Percentiles rank a stretch among this genome's conserved stretches.
Evolutionary conservation across 805 yeast species (phyloP).

Genomic region (Lachancea lanzarotensis): DNA sequence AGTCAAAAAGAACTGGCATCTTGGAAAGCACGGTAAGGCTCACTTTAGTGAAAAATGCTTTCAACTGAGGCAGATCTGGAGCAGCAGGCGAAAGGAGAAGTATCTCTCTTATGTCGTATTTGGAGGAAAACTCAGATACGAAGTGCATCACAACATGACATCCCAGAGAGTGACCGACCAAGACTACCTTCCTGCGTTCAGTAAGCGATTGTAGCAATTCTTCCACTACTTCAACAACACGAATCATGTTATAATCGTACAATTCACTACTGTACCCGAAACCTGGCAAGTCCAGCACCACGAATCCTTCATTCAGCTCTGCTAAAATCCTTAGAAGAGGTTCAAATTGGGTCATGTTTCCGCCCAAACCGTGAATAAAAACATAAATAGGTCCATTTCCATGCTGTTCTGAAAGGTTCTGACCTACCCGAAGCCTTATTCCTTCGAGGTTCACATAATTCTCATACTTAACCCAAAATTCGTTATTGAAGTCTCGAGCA

Average conservation of each 20-base stretch:
- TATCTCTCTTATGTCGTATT: constrained; percentile 19
- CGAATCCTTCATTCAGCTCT: constrained; percentile 53
- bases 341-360: constrained; percentile 81
- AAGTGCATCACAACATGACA: constrained; percentile 47
- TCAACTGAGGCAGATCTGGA: constrained; percentile 15
- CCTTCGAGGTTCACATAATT: constrained; percentile 8
- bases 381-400: constrained; percentile 37
- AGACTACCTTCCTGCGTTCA: constrained; percentile 19
- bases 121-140: constrained; percentile 28
- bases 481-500: constrained; percentile 19
- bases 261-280: constrained; percentile 51
- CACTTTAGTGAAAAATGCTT: background rate
- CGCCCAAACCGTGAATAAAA: constrained; percentile 86
- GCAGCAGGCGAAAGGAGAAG: constrained; percentile 48
- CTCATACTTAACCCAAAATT: constrained; percentile 17
- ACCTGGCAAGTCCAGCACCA: constrained; percentile 82
- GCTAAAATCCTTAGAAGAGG: constrained; percentile 53
- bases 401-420: constrained; percentile 14
- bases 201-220: constrained; percentile 11
- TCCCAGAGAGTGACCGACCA: constrained; percentile 75
- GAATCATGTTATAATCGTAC: constrained; percentile 18
- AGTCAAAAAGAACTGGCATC: constrained; percentile 25
- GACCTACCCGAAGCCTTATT: constrained; percentile 19
- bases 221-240: constrained; percentile 8
- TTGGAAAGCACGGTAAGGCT: constrained; percentile 11